Percentiles rank a stretch among this genome's conserved stretches.
phyloP scores from a whole-genome alignment of 805 yeast species.

The Candida montana region DNA sequence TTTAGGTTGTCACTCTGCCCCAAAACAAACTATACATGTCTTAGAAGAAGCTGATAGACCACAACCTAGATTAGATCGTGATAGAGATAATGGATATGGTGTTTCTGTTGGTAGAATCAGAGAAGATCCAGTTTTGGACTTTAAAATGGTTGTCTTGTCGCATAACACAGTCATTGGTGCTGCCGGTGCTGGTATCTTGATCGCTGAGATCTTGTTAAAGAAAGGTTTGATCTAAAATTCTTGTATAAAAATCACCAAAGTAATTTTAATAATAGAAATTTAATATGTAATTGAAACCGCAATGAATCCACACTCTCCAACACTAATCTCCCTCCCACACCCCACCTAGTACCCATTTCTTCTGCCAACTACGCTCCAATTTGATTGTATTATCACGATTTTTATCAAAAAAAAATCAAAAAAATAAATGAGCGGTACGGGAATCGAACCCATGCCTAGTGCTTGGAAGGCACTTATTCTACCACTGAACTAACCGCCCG shows the following conservation, averaged over 20 bases:
- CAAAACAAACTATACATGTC: conserved; percentile 86
- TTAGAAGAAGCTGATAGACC: conserved; percentile 91
- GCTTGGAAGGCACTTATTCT: conserved; percentile 89
- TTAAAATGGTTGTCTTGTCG: conserved; percentile 94
- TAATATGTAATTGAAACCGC: too few species aligned
- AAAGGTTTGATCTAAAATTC: conserved; percentile 66
- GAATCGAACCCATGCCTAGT: conserved; percentile 88
- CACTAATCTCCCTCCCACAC: too few species aligned
- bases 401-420: background rate
- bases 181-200: conserved; percentile 95
- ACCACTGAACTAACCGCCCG: conserved; percentile 86
- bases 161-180: conserved; percentile 98
- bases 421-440: conserved; percentile 65
- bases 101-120: conserved; percentile 93
- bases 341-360: too few species aligned
- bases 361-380: too few species aligned
- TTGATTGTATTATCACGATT: too few species aligned
- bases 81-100: conserved; percentile 90
- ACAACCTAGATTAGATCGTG: conserved; percentile 95
- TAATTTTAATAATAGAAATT: too few species aligned
- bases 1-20: conserved; percentile 87
- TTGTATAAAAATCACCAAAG: too few species aligned
- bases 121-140: conserved; percentile 88
- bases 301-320: too few species aligned
- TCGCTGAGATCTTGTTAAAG: conserved; percentile 83